phyloP scores from a whole-genome alignment of 495 filamentous ascomycete genomes.

The Pseudomonodictys pantanalensis region DNA sequence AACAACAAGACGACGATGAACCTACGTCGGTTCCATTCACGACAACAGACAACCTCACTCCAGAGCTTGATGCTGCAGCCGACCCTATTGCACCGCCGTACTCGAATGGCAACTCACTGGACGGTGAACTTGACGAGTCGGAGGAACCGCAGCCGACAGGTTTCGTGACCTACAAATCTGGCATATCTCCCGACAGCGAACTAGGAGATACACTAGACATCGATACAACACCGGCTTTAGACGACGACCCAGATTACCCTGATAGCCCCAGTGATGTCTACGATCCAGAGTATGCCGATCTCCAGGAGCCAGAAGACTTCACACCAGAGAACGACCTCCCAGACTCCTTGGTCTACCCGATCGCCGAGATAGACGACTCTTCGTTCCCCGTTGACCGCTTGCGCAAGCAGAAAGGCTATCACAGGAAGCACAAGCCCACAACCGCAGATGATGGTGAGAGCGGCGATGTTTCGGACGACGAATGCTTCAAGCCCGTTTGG shows the following conservation, averaged over 20 bases:
- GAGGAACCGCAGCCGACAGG: neutral
- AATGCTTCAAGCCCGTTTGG: neutral
- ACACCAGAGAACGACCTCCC: too few species aligned
- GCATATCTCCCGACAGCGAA: neutral
- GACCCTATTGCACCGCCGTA: neutral
- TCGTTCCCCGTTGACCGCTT: too few species aligned
- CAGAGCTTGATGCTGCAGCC: neutral
- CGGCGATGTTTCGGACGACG: neutral
- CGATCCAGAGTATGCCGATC: too few species aligned
- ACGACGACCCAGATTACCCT: neutral
- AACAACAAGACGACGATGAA: neutral
- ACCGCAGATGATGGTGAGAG: neutral
- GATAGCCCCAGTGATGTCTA: neutral
- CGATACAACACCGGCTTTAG: neutral
- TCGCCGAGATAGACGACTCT: too few species aligned
- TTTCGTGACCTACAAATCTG: neutral
- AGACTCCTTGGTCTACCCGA: too few species aligned
- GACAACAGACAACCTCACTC: too few species aligned
- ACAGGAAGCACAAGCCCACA: too few species aligned
- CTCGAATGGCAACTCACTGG: neutral
- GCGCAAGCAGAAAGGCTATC: too few species aligned
- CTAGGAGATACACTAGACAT: neutral
- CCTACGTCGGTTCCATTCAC: neutral
- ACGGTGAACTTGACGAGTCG: neutral
- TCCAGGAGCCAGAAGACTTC: too few species aligned